phyloP scores from a whole-genome alignment of 148 eudicot species.

The Silene latifolia region DNA sequence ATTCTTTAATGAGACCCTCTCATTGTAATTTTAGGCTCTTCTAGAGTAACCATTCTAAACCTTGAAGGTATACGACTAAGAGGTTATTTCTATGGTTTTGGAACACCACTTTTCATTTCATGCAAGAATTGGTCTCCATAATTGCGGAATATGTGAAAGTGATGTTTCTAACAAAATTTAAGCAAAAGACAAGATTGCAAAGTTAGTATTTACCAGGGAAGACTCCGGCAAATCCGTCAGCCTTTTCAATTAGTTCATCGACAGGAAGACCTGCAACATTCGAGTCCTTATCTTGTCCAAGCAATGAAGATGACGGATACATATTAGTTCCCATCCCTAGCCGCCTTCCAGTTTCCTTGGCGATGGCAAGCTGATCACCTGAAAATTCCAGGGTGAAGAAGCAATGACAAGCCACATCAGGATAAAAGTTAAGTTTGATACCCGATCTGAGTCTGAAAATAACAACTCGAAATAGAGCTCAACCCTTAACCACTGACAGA shows the following conservation, averaged over 20 bases:
- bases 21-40: neutral
- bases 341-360: conserved; percentile 52
- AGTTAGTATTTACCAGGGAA: conserved; percentile 43
- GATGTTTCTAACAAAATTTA: neutral
- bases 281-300: conserved; percentile 46
- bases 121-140: neutral
- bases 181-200: neutral
- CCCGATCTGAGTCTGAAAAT: neutral
- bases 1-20: neutral
- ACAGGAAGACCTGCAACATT: conserved; percentile 43
- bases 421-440: too few species aligned
- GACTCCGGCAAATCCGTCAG: conserved; percentile 64
- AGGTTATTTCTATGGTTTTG: neutral
- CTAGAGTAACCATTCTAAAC: neutral
- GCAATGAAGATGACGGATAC: conserved; percentile 57
- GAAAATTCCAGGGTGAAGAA: neutral
- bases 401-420: neutral
- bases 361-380: conserved; percentile 66
- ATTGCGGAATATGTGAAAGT: neutral
- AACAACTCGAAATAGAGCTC: neutral
- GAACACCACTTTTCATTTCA: neutral
- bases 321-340: conserved; percentile 65
- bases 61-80: neutral
- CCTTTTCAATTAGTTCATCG: conserved; percentile 55
- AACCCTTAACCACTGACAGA: neutral